These are phyloP conservation scores for Colletotrichum caudatum DNA, from an alignment of 2,329 filamentous ascomycete genomes.

Conservation along the genomic window DNA sequence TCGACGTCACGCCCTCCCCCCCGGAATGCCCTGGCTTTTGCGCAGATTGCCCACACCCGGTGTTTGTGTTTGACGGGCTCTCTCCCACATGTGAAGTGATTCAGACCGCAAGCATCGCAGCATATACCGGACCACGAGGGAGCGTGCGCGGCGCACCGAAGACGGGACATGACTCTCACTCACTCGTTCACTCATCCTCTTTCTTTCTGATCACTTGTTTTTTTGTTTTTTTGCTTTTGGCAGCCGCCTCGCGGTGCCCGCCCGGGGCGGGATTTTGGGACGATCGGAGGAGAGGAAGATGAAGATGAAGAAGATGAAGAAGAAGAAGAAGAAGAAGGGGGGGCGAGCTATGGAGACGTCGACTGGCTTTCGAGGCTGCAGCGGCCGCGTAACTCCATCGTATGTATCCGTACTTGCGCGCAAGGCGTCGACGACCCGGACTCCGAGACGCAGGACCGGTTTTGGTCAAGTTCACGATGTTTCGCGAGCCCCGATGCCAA, in stretches of 20 bases:
- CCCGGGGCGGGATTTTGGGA: constrained; percentile 56
- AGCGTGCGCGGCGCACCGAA: constrained; percentile 10
- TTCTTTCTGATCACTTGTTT: no score
- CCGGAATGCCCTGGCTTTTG: neutral
- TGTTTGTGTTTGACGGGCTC: neutral
- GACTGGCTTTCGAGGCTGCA: constrained; percentile 8
- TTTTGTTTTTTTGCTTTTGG: no score
- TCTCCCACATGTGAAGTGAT: neutral
- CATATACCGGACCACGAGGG: neutral
- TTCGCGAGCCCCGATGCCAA: constrained; percentile 4
- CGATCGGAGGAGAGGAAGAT: constrained; percentile 53
- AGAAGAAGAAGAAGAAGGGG: no score
- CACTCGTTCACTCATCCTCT: no score
- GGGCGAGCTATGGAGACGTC: constrained; percentile 50
- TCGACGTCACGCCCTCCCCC: neutral
- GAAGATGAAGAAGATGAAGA: constrained; percentile 45
- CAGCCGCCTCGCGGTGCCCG: neutral
- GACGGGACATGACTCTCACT: constrained; percentile 14
- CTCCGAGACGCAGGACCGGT: neutral
- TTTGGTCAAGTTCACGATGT: neutral
- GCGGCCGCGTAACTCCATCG: neutral
- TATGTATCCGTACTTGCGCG: neutral
- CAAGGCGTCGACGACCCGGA: constrained; percentile 11
- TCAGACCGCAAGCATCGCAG: no score
- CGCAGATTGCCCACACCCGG: neutral